phyloP scores from a whole-genome alignment of 2,329 filamentous ascomycete genomes.

The Helminthosporium solani region DNA sequence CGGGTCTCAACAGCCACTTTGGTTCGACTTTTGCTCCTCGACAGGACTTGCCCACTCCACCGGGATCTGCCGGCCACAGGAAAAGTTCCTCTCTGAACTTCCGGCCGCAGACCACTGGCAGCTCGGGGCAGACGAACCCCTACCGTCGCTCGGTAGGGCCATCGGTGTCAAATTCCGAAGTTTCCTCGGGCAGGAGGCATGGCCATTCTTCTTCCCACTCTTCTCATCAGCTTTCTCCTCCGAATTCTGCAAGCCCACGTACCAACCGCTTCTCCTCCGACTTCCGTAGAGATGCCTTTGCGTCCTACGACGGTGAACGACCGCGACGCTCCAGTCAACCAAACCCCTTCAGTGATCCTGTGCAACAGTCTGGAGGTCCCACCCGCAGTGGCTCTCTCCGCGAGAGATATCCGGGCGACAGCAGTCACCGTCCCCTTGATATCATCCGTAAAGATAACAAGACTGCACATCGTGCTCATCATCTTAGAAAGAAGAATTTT shows the following conservation, averaged over 20 bases:
- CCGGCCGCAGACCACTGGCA: conserved; percentile 37
- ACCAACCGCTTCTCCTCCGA: conserved; percentile 40
- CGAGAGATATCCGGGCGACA: conserved; percentile 64
- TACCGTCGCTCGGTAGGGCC: conserved; percentile 42
- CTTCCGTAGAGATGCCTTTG: conserved; percentile 36
- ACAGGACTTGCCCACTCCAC: conserved; percentile 30
- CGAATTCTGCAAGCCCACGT: conserved; percentile 56
- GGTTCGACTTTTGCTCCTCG: conserved; percentile 47
- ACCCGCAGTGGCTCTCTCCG: conserved; percentile 54
- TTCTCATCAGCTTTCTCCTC: conserved; percentile 56
- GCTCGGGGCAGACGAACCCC: conserved; percentile 46
- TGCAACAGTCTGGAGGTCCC: conserved; percentile 28
- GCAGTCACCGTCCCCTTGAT: conserved; percentile 66
- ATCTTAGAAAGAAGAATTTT: conserved; percentile 65
- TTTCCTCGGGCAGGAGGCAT: conserved; percentile 28
- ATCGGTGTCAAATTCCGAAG: conserved; percentile 17
- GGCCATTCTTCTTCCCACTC: conserved; percentile 52
- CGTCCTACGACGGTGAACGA: conserved; percentile 29
- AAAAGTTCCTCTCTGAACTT: conserved; percentile 24
- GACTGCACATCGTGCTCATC: conserved; percentile 65
- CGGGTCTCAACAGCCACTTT: conserved; percentile 63
- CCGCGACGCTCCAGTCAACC: conserved; percentile 39
- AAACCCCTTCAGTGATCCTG: conserved; percentile 21
- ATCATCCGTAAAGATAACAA: conserved; percentile 63
- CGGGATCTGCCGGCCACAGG: conserved; percentile 32